phyloP scores from a whole-genome alignment of 768 basidiomycete species.

The Lentinula detonsa region DNA sequence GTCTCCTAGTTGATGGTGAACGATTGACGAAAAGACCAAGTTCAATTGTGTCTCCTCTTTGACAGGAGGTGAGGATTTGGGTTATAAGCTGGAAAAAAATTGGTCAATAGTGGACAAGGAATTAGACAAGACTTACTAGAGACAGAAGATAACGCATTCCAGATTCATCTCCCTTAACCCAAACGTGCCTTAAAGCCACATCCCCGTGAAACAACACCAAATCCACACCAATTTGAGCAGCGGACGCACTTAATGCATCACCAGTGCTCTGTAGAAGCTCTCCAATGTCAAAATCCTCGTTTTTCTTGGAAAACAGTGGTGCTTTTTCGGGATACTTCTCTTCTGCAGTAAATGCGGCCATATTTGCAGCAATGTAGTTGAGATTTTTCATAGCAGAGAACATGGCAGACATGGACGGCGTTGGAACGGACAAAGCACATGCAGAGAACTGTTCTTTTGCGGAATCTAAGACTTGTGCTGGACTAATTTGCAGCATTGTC shows the following conservation, averaged over 20 bases:
- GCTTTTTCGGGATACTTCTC: conserved; percentile 10
- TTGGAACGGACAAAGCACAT: conserved; percentile 82
- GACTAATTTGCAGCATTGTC: conserved; percentile 85
- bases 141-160: conserved; percentile 76
- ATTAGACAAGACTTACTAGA: conserved; percentile 55
- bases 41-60: conserved; percentile 76
- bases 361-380: conserved; percentile 89
- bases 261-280: conserved; percentile 87
- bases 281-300: conserved; percentile 83
- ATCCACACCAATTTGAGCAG: conserved; percentile 82
- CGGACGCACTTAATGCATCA: conserved; percentile 79
- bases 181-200: conserved; percentile 80
- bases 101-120: conserved; percentile 11
- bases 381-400: conserved; percentile 91
- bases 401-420: conserved; percentile 81
- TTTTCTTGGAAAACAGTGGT: conserved; percentile 9
- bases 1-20: conserved; percentile 17
- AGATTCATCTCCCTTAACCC: conserved; percentile 80
- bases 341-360: conserved; percentile 42
- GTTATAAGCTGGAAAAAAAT: conserved; percentile 59
- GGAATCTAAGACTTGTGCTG: conserved; percentile 86
- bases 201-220: conserved; percentile 89
- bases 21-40: conserved; percentile 64
- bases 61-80: conserved; percentile 70
- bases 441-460: conserved; percentile 91